These are phyloP conservation scores for Blastocystis sp. DNA, from an alignment of 352 stramenopile genomes.

Conservation along the genomic window DNA sequence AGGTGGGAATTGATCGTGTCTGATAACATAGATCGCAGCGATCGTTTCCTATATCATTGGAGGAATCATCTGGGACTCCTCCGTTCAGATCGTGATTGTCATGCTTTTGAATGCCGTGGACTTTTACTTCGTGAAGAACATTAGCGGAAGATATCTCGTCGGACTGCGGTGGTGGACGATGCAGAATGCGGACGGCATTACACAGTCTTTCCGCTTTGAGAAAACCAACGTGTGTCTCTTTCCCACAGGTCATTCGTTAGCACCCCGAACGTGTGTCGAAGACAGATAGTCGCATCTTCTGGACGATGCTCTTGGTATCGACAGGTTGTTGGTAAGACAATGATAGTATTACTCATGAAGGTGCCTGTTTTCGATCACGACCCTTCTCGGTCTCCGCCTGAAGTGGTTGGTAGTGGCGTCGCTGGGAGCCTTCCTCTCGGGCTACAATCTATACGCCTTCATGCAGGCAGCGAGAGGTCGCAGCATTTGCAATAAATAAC, in stretches of 20 bases:
- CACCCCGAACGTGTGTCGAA: slow-evolving; percentile 3
- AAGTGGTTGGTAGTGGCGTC: background rate
- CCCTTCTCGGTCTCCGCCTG: background rate
- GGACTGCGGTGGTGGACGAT: slow-evolving; percentile 47
- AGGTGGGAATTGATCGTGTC: background rate
- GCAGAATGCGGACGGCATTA: background rate
- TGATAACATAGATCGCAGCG: background rate
- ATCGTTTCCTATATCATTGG: slow-evolving; percentile 48
- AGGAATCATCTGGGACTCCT: background rate
- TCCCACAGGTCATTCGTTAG: background rate
- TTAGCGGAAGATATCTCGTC: slow-evolving; percentile 27
- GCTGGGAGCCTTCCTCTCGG: background rate
- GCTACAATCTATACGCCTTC: slow-evolving; percentile 42
- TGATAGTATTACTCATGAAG: background rate
- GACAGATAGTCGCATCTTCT: slow-evolving; percentile 51
- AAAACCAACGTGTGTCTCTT: slow-evolving; percentile 32
- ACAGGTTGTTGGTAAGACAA: background rate
- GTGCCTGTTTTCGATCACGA: background rate
- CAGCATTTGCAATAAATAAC: background rate
- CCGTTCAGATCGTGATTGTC: slow-evolving; percentile 7
- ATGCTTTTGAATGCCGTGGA: background rate
- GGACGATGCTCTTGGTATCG: background rate
- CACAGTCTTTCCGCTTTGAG: slow-evolving; percentile 32
- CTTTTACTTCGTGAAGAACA: slow-evolving; percentile 54
- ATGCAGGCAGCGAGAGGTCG: background rate